phyloP scores from a whole-genome alignment of 202 grass and related monocot genomes.

The Eragrostis tef region DNA sequence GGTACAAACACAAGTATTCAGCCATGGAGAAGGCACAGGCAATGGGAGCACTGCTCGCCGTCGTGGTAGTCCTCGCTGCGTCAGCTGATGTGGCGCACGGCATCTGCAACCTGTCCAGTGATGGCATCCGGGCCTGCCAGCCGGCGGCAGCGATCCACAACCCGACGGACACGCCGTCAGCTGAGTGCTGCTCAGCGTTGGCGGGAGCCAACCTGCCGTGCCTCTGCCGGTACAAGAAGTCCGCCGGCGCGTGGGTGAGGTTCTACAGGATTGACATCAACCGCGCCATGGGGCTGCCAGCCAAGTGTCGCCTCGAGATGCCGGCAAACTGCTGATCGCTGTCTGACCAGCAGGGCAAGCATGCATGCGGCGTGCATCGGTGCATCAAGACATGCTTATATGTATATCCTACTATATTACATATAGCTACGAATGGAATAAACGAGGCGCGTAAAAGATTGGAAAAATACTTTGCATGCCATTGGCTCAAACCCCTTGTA shows the following conservation, averaged over 20 bases:
- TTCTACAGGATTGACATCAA: constrained; percentile 45
- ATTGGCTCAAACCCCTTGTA: no score
- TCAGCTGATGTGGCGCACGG: constrained; percentile 2
- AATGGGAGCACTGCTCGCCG: neutral
- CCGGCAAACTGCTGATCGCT: constrained; percentile 35
- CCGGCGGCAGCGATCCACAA: constrained; percentile 43
- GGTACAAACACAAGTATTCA: neutral
- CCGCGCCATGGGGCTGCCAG: constrained; percentile 33
- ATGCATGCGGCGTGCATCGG: neutral
- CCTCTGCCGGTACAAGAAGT: constrained; percentile 43
- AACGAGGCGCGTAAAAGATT: neutral
- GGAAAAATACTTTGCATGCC: no score
- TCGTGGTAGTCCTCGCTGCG: constrained; percentile 7
- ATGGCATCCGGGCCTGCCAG: constrained; percentile 36
- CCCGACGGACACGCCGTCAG: constrained; percentile 28
- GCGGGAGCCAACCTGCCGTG: constrained; percentile 37
- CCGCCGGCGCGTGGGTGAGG: constrained; percentile 39
- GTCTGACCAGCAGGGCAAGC: neutral
- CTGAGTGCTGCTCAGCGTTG: constrained; percentile 41
- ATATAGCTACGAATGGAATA: constrained; percentile 4
- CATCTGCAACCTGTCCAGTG: constrained; percentile 43
- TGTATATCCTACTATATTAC: neutral
- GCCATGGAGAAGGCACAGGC: constrained; percentile 13
- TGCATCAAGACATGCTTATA: neutral
- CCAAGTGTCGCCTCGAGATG: constrained; percentile 39